phyloP scores from a whole-genome alignment of 2,329 filamentous ascomycete genomes.

The Alternaria arborescens region DNA sequence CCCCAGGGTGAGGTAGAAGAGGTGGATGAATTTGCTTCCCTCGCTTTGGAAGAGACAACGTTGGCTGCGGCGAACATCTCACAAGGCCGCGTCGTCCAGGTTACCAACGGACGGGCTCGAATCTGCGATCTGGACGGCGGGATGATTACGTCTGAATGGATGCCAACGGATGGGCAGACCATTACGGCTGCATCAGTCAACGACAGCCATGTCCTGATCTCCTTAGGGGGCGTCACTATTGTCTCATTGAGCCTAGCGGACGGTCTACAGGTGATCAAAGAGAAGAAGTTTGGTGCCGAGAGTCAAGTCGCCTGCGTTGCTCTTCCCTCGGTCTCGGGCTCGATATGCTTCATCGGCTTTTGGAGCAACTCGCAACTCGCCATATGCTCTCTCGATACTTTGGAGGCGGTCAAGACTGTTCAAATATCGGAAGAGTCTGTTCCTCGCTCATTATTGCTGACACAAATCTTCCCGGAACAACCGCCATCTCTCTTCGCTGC shows the following conservation, averaged over 20 bases:
- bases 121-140: conserved; percentile 68
- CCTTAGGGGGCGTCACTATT: conserved; percentile 76
- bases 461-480: conserved; percentile 73
- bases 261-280: conserved; percentile 65
- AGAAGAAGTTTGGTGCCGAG: conserved; percentile 68
- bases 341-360: conserved; percentile 82
- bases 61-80: conserved; percentile 74
- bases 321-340: conserved; percentile 69
- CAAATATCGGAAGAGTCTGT: conserved; percentile 71
- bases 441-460: conserved; percentile 81
- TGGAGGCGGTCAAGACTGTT: conserved; percentile 71
- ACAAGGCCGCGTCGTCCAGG: conserved; percentile 73
- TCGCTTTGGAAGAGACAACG: conserved; percentile 75
- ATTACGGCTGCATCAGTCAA: conserved; percentile 86
- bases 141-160: conserved; percentile 68
- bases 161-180: conserved; percentile 55
- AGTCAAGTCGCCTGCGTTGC: conserved; percentile 89
- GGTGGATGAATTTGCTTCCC: conserved; percentile 75
- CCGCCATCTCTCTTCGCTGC: conserved; percentile 84
- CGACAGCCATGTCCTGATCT: conserved; percentile 72
- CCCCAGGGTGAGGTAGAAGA: conserved; percentile 83
- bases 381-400: conserved; percentile 72
- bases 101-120: conserved; percentile 71
- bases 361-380: conserved; percentile 85
- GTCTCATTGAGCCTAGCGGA: conserved; percentile 71